A percentile compares a stretch with the other conserved stretches of the same genome.
phyloP scores from a whole-genome alignment of 768 basidiomycete genomes.

The Auricularia cornea region DNA sequence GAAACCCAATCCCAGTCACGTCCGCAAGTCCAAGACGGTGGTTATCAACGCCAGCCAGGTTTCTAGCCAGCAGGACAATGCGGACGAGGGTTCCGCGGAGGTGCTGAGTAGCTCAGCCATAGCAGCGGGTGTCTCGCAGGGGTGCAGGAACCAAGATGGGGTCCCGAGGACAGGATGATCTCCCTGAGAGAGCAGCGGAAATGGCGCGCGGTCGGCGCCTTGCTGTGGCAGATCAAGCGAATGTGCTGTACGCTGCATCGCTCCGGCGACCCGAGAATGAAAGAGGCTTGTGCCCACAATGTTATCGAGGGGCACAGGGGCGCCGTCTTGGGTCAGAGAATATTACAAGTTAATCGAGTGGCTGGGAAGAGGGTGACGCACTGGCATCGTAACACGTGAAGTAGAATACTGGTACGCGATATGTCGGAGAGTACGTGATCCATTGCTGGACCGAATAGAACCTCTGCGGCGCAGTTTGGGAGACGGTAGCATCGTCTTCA shows the following conservation, averaged over 20 bases:
- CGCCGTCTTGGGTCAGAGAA: conserved; percentile 43
- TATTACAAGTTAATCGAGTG: conserved; percentile 1
- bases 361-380: conserved; percentile 33
- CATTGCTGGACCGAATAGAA: conserved; percentile 43
- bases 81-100: conserved; percentile 27
- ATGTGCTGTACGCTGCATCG: conserved; percentile 43
- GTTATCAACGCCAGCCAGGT: conserved; percentile 70
- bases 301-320: conserved; percentile 47
- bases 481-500: conserved; percentile 24
- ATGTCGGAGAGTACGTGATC: conserved; percentile 70
- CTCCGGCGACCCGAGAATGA: conserved; percentile 32
- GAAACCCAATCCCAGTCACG: no score
- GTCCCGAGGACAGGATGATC: conserved; percentile 74
- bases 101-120: conserved; percentile 61
- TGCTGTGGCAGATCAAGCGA: conserved; percentile 32
- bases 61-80: conserved; percentile 28
- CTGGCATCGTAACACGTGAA: conserved; percentile 62
- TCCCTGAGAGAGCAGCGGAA: conserved; percentile 77
- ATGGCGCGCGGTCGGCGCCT: conserved; percentile 27
- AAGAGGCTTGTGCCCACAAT: conserved; percentile 55
- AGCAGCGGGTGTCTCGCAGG: conserved; percentile 63
- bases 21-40: no score
- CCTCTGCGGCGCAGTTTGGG: conserved; percentile 12
- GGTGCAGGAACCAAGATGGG: conserved; percentile 82
- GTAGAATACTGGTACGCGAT: conserved; percentile 77